Percentiles rank a stretch among this genome's conserved stretches.
These are phyloP conservation scores for Cruciata laevipes DNA, from an alignment of 257 asterid genomes.

Conservation along the genomic window DNA sequence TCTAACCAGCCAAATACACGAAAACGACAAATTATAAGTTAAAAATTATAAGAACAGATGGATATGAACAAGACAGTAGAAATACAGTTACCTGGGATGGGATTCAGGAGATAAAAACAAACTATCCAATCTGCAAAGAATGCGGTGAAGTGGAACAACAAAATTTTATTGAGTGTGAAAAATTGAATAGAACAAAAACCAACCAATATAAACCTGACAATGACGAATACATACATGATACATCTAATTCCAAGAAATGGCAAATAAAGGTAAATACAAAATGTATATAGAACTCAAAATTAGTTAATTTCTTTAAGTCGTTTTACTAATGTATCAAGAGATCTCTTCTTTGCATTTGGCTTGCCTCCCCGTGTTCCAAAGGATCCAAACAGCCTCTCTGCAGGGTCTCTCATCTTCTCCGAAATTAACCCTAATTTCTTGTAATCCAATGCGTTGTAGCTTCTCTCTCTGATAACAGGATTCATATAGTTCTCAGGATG, in stretches of 20 bases:
- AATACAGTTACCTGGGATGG: not conserved
- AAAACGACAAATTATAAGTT: not conserved
- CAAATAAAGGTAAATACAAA: slow-evolving; percentile 21
- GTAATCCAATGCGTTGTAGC: slow-evolving; percentile 70
- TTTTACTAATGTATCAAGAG: slow-evolving; percentile 81
- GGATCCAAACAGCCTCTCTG: slow-evolving; percentile 75
- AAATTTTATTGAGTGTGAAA: not conserved
- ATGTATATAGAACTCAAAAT: slow-evolving; percentile 23
- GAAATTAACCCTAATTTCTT: slow-evolving; percentile 75
- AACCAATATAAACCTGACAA: slow-evolving; percentile 6
- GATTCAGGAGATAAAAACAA: not conserved
- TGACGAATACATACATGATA: slow-evolving; percentile 15
- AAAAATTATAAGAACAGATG: not conserved
- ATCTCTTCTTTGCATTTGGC: slow-evolving; percentile 90
- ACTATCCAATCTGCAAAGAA: slow-evolving; percentile 1
- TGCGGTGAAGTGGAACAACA: not conserved
- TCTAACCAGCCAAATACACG: no score
- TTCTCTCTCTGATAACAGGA: slow-evolving; percentile 89
- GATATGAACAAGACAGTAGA: not conserved
- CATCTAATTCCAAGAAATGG: slow-evolving; percentile 25
- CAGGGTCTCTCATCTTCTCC: slow-evolving; percentile 85
- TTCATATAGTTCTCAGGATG: slow-evolving; percentile 91
- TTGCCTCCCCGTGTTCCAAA: slow-evolving; percentile 87
- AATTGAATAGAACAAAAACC: slow-evolving; percentile 6
- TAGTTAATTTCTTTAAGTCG: slow-evolving; percentile 83